Base-by-base conservation (phyloP, 1,139 yeast genomes). In the Scheffersomyces quercinus region DNA sequence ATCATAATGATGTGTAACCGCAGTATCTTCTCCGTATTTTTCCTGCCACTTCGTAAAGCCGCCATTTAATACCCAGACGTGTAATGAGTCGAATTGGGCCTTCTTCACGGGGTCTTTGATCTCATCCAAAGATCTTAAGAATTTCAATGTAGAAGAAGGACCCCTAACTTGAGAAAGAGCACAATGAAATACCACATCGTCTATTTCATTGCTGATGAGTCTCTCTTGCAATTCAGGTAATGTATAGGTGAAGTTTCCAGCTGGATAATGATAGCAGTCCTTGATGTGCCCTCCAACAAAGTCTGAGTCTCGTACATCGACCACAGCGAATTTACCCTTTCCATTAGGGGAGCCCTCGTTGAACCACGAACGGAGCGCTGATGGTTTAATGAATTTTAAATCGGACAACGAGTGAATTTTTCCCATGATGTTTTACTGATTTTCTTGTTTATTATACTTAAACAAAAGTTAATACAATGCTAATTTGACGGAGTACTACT, bases 231-330 rank as follows among this genome's bases (percentile, higher is more conserved):
- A 67, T 16, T 74, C 69, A 2, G 76, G 71, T 34, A 81, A 58
- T 2, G 64, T 62, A 11, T 64, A 58, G 4, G 65, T 55, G 52
- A 88, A 75, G 12, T 71, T 63, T 1, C 71, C 62, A 3, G 88
- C 75, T 2, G 96, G 88, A 39, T 79, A 78, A 55, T 87, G 83
- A 45, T 79, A 64, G 16, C 86, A 75, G 16, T 77, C 77, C 39
- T 64, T 73, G 43, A 89, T 85, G 58, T 89, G 95, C 4, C 96
- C 96, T 0, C 79, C 79, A 3, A 68, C 55, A 48, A 41, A 80
- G 65, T 93, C 98, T 7, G 79, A 76, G 48, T 90, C 98, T 44
- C 99, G 75, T 4, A 91, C 98, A 56, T 93, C 99, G 5, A 93
- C 77, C 3, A 93, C 78, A 3, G 82, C 81, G 51, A 87, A 81